Base-by-base conservation (phyloP, 73 alveolate genomes). In the Durusdinium trenchii region DNA sequence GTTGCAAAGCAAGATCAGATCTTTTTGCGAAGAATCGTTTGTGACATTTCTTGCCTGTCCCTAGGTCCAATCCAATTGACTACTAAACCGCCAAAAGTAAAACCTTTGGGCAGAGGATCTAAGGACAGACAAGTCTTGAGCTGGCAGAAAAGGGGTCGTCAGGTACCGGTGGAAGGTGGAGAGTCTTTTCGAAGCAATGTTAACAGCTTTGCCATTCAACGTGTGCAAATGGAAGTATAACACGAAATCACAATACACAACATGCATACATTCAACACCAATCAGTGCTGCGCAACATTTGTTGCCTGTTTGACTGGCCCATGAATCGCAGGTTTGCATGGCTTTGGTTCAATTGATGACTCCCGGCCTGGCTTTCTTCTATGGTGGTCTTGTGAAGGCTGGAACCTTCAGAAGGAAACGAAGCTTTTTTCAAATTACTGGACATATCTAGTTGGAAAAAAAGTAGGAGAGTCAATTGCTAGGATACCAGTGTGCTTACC, bases 361-460 rank as follows among this genome's bases (percentile, higher is more conserved):
- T 6, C 95, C 95, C 12, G 62, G 67, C 40, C 67, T 86, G 61
- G 95, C 95, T 3, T 86, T 86, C 81, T 92, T 92, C 78, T 86
- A 54, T 23, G 78, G 82, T 6, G 95, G 78, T 1, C 60, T 86
- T 45, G 95, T 86, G 61, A 52, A 60, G 81, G 81, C 73, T 50
- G 57, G 95, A 26, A 26, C 81, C 60, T n/a, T 3, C 45, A 43
- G 10, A 10, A 54, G 10, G 67, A 54, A 54, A 54, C 23, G 67
- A 20, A 54, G 67, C 23, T 54, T 54, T 54, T 20, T 54, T 54
- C 67, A 54, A 54, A 10, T 14, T 14, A 54, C 23, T 10, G 10
- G 67, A 54, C 23, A 10, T 54, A 10, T 54, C 23, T 54, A 10
- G 23, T 86, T 62, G 23, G 81, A 10, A 3, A 32, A 14, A 35